A percentile compares a stretch with the other conserved stretches of the same genome.
These are phyloP conservation scores for Saussurea involucrata DNA, from an alignment of 129 eudicot genomes.

Conservation along the genomic window DNA sequence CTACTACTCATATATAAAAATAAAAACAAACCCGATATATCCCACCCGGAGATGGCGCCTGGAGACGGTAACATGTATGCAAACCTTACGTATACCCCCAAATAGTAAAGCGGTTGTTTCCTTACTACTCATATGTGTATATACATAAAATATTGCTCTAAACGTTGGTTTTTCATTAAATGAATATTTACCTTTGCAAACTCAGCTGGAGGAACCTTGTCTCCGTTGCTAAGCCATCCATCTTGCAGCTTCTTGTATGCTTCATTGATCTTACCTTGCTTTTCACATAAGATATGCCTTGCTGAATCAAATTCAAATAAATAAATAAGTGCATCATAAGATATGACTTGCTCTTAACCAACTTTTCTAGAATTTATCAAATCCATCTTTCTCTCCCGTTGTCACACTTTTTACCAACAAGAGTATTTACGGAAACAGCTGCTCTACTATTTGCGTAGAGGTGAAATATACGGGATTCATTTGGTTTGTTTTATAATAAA, in stretches of 20 bases:
- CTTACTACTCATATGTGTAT: too few relatives aligned
- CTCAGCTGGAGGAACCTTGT: constrained; percentile 98
- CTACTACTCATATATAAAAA: too few relatives aligned
- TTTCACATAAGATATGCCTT: constrained; percentile 91
- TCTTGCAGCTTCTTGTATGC: constrained; percentile 98
- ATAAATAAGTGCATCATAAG: not conserved
- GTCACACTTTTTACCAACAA: not conserved
- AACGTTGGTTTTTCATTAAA: not conserved
- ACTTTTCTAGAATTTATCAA: not conserved
- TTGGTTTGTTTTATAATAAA: not conserved
- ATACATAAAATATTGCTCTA: not conserved
- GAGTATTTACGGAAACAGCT: not conserved
- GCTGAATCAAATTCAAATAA: constrained; percentile 45
- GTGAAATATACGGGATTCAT: not conserved
- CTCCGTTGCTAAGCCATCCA: constrained; percentile 97
- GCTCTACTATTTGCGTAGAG: not conserved
- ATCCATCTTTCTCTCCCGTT: not conserved
- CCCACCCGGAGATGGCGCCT: too few relatives aligned
- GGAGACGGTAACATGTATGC: too few relatives aligned
- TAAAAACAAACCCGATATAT: too few relatives aligned
- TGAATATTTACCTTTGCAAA: constrained; percentile 77
- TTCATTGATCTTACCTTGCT: constrained; percentile 97
- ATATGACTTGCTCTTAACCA: not conserved
- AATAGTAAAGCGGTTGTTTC: too few relatives aligned
- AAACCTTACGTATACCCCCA: too few relatives aligned